Evolutionary conservation across 352 stramenopile genomes (phyloP).

Genomic region (Pythium pyrilobum): DNA sequence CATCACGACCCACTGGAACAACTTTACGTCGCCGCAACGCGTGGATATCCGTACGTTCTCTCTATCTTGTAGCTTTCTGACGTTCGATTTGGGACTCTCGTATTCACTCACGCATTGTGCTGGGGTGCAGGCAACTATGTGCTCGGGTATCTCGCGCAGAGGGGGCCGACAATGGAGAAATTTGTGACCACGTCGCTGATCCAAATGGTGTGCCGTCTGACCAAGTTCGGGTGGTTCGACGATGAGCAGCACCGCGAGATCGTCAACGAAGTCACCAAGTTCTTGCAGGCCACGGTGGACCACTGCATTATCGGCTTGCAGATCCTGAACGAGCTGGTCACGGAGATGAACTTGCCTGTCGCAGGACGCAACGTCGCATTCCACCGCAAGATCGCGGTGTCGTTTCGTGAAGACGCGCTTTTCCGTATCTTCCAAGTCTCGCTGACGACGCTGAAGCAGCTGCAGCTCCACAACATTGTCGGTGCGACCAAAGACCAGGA

Average conservation of each 20-base stretch:
- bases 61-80: background rate
- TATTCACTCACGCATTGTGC: background rate
- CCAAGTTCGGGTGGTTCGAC: constrained; percentile 99
- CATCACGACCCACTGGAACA: constrained; percentile 97
- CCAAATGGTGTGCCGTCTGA: constrained; percentile 97
- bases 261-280: constrained; percentile 97
- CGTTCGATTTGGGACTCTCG: background rate
- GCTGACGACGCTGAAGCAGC: constrained; percentile 94
- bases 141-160: constrained; percentile 94
- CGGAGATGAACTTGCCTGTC: constrained; percentile 96
- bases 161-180: constrained; percentile 91
- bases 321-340: constrained; percentile 97
- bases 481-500: constrained; percentile 85
- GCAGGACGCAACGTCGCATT: constrained; percentile 94
- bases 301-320: constrained; percentile 98
- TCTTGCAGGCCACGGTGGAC: constrained; percentile 95
- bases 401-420: constrained; percentile 95
- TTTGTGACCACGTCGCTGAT: constrained; percentile 96
- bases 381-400: constrained; percentile 97
- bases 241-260: constrained; percentile 95
- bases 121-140: constrained; percentile 97
- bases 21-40: constrained; percentile 77
- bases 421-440: constrained; percentile 96
- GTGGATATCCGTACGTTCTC: constrained; percentile 89
- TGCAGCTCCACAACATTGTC: constrained; percentile 89